Conservation (phyloP, 2,329 filamentous ascomycete genomes). For the Herpotrichia juniperi region DNA sequence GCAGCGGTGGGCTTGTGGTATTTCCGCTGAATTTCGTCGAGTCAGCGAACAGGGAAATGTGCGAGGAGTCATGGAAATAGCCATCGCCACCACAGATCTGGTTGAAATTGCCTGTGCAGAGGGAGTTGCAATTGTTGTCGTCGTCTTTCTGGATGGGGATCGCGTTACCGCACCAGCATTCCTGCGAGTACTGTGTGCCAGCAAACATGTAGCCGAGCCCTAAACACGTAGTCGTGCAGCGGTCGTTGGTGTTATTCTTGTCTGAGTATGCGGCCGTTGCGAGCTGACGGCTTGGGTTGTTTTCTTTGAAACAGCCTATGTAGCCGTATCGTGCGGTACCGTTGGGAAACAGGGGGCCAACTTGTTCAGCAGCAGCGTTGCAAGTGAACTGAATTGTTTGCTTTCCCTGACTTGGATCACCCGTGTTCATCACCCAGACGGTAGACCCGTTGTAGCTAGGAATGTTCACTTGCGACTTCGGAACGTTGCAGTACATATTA, state of each 20-base stretch:
- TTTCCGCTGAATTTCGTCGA: slow-evolving; percentile 23
- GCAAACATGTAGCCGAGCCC: slow-evolving; percentile 50
- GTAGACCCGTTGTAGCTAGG: slow-evolving; percentile 57
- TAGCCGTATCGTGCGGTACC: slow-evolving; percentile 60
- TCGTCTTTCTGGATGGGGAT: slow-evolving; percentile 54
- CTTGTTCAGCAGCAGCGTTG: slow-evolving; percentile 59
- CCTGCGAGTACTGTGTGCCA: slow-evolving; percentile 55
- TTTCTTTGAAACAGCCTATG: slow-evolving; percentile 62
- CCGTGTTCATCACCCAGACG: slow-evolving; percentile 64
- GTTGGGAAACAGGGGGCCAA: slow-evolving; percentile 53
- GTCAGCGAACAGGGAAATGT: slow-evolving; percentile 51
- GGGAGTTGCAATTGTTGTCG: slow-evolving; percentile 57
- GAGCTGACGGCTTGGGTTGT: slow-evolving; percentile 61
- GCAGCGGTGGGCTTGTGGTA: slow-evolving; percentile 22
- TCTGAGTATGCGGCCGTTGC: slow-evolving; percentile 50
- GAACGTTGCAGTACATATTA: slow-evolving; percentile 60
- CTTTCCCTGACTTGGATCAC: slow-evolving; percentile 60
- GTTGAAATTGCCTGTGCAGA: slow-evolving; percentile 57
- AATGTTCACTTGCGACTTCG: slow-evolving; percentile 63
- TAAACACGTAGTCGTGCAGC: slow-evolving; percentile 55
- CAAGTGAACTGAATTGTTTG: slow-evolving; percentile 60
- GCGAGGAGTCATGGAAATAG: slow-evolving; percentile 40
- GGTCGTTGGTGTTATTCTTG: slow-evolving; percentile 50
- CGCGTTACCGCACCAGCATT: slow-evolving; percentile 62
- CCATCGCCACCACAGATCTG: slow-evolving; percentile 63